Percentiles rank a stretch among this genome's conserved stretches.
Conservation (phyloP, 208 protist genomes). For the Acanthamoeba sp. region DNA sequence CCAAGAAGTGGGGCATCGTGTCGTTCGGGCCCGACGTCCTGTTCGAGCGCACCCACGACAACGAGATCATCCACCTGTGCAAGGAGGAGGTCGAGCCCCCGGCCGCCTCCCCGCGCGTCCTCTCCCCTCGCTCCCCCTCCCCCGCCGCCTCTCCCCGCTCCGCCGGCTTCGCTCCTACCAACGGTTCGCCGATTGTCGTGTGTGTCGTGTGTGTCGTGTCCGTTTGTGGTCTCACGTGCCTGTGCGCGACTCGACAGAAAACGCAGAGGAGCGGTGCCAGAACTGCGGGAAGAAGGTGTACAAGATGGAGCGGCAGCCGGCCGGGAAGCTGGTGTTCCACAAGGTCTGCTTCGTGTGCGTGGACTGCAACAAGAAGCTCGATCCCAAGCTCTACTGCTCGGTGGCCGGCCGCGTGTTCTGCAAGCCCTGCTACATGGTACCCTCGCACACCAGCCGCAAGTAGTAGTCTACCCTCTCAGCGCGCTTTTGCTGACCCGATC, state of each 20-base stretch:
- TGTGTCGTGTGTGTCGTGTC: not conserved
- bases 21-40: constrained; percentile 21
- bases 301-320: constrained; percentile 35
- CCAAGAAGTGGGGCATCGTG: constrained; percentile 41
- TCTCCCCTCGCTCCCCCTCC: not conserved
- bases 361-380: constrained; percentile 38
- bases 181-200: not conserved
- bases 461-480: no score
- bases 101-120: not conserved
- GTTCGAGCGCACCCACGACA: constrained; percentile 25
- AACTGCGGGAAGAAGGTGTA: constrained; percentile 10
- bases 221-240: not conserved
- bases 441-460: no score
- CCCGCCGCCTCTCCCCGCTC: not conserved
- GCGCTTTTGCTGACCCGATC: no score
- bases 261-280: constrained; percentile 13
- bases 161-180: not conserved
- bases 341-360: constrained; percentile 37
- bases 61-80: constrained; percentile 27
- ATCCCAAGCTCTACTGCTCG: constrained; percentile 31
- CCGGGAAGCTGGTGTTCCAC: constrained; percentile 11
- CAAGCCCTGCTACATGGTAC: constrained; percentile 44
- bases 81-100: constrained; percentile 30
- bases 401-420: constrained; percentile 34
- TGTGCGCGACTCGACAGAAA: not conserved